Evolutionary conservation across 2,329 filamentous ascomycete genomes (phyloP), one percentile per base, ranked within the genome.

Genomic region (Colletotrichum graminicola): DNA sequence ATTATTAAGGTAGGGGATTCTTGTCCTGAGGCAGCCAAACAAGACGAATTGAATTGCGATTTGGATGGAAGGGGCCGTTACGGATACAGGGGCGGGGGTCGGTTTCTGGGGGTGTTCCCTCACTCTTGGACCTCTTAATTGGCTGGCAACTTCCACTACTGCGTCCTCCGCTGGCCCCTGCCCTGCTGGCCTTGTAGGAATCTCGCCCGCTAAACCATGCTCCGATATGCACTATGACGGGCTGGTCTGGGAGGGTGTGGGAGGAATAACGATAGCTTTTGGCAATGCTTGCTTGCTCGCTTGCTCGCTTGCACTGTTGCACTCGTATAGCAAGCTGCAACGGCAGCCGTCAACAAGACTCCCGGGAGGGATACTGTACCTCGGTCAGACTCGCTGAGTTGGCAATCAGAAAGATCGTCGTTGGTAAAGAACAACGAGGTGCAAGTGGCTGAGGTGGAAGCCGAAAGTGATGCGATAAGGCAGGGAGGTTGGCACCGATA

Each of bases 61-160:
- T 55, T 71, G 54, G 47, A 52, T 60, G 65, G 68, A 71, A 71
- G 69, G 68, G 68, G 69, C 65, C 69, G 65, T 71, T 68, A 71
- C 69, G 65, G 54, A 71, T 69, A 71, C 69, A 71, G 65, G 69
- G 67, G 68, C 65, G 54, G 65, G 68, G 68, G 68, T 59, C 63
- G 59, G 45, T 47, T 68, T 64, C 60, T 60, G 62, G 68, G 68
- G 55, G 65, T 59, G 65, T 68, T 63, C 32, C 54, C 59, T 68
- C 65, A 55, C 59, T 55, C 65, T 43, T 49, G 34, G 45, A 47
- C 47, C 60, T 62, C 39, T 72, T 66, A 62, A 71, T 71, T 72
- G 70, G 66, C 66, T 71, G 70, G 66, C 70, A 51, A 71, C 70
- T 47, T 56, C 55, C 61, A 66, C 70, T 66, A 66, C 36, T 62